Percentiles rank a stretch among this genome's conserved stretches.
phyloP scores from a whole-genome alignment of 2,329 filamentous ascomycete genomes.

The Nigrospora sphaerica region DNA sequence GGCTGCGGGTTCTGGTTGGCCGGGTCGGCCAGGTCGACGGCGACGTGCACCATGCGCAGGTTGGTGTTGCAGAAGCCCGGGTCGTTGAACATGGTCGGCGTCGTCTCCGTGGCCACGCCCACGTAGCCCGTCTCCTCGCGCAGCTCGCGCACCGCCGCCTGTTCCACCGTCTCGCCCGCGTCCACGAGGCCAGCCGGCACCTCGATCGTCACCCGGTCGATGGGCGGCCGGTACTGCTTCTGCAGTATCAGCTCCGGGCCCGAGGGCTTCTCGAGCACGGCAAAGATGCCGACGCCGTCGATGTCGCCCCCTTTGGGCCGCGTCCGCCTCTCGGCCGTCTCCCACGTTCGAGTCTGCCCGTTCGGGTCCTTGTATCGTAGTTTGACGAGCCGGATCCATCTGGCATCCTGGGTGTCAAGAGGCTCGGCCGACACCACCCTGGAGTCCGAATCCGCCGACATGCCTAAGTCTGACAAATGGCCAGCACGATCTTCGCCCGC shows the following conservation, averaged over 20 bases:
- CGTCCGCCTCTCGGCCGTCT: slow-evolving; percentile 65
- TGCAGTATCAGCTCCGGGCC: slow-evolving; percentile 53
- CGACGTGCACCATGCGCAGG: slow-evolving; percentile 63
- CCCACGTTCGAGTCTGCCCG: slow-evolving; percentile 56
- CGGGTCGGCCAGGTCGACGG: slow-evolving; percentile 60
- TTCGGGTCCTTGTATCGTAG: slow-evolving; percentile 53
- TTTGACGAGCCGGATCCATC: slow-evolving; percentile 5
- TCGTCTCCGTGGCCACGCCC: slow-evolving; percentile 41
- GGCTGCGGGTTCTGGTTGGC: slow-evolving; percentile 65
- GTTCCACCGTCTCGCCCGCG: slow-evolving; percentile 51
- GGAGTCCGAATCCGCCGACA: no score
- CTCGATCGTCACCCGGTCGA: slow-evolving; percentile 54
- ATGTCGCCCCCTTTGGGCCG: slow-evolving; percentile 54
- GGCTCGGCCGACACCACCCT: no score
- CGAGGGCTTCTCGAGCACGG: slow-evolving; percentile 51
- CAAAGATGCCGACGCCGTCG: slow-evolving; percentile 68
- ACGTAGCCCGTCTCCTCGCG: slow-evolving; percentile 62
- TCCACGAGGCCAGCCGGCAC: slow-evolving; percentile 60
- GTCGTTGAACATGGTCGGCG: slow-evolving; percentile 30
- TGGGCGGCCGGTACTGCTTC: slow-evolving; percentile 59
- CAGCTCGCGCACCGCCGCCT: slow-evolving; percentile 57
- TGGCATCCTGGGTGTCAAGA: slow-evolving; percentile 1
- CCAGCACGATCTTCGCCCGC: no score
- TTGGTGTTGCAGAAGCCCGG: slow-evolving; percentile 63
- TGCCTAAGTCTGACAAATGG: no score